Conservation (phyloP, 495 filamentous ascomycete genomes). For the Amorphotheca resinae region DNA sequence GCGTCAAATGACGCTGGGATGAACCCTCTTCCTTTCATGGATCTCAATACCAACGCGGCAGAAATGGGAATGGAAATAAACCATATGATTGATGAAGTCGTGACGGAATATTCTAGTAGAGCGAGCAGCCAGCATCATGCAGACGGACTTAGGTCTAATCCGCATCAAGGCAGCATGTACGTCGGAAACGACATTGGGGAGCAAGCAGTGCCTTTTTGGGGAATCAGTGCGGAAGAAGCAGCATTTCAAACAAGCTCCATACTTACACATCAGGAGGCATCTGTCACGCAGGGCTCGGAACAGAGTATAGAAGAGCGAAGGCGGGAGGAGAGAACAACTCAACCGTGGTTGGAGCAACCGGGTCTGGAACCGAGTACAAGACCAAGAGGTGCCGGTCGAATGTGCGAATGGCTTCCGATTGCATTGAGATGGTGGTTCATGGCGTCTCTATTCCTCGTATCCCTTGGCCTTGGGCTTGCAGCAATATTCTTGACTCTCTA, state of each 20-base stretch:
- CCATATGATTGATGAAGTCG: no score
- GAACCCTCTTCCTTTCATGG: neutral
- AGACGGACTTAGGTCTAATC: neutral
- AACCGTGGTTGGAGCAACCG: neutral
- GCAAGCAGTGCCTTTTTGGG: neutral
- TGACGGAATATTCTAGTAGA: neutral
- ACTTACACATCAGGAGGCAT: neutral
- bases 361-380: neutral
- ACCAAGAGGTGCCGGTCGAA: neutral
- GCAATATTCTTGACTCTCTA: slow-evolving; percentile 9
- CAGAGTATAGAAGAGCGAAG: neutral
- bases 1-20: neutral
- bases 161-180: neutral
- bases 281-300: neutral
- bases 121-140: neutral
- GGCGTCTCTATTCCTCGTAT: slow-evolving; percentile 10
- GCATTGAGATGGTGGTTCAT: slow-evolving; percentile 16
- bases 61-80: neutral
- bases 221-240: slow-evolving; percentile 1
- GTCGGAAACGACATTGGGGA: slow-evolving; percentile 1
- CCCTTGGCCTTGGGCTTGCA: slow-evolving; percentile 15
- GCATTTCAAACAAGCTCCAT: neutral
- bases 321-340: neutral
- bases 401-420: slow-evolving; percentile 17
- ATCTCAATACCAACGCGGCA: neutral